Conservation (phyloP, 306 rosid genomes). For the Citrullus mucosospermus region DNA sequence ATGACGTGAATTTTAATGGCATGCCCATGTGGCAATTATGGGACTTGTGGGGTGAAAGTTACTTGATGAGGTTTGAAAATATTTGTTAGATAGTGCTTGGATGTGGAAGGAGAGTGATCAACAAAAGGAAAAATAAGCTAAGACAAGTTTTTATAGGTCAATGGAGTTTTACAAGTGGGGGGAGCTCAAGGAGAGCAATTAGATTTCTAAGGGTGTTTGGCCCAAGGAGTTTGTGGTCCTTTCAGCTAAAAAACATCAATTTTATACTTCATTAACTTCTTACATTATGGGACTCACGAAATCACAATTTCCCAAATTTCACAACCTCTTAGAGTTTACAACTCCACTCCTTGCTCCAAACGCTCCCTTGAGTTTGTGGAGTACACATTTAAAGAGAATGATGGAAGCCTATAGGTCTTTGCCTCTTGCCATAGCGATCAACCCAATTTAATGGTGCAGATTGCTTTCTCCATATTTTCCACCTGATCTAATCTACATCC, state of each 20-base stretch:
- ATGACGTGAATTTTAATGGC: neutral
- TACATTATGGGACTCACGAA: too few species aligned
- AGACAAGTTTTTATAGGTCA: neutral
- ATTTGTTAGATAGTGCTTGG: neutral
- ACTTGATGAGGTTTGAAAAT: neutral
- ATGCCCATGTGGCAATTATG: neutral
- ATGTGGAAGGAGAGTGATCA: neutral
- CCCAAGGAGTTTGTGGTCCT: too few species aligned
- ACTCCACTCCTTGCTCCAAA: too few species aligned
- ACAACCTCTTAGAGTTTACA: too few species aligned
- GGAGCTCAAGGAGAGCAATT: neutral
- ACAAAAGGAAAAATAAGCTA: neutral
- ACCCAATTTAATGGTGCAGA: neutral
- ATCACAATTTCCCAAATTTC: too few species aligned
- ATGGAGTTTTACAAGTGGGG: neutral
- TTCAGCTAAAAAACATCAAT: too few species aligned
- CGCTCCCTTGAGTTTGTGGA: neutral
- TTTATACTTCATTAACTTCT: too few species aligned
- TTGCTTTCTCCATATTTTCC: neutral
- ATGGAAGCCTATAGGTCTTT: neutral
- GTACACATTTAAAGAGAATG: neutral
- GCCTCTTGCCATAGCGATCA: neutral
- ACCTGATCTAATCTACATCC: neutral
- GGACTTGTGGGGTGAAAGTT: neutral
- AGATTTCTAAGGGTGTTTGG: neutral